Conservation (phyloP, 352 stramenopile species). For the Globisporangium paddicum region DNA sequence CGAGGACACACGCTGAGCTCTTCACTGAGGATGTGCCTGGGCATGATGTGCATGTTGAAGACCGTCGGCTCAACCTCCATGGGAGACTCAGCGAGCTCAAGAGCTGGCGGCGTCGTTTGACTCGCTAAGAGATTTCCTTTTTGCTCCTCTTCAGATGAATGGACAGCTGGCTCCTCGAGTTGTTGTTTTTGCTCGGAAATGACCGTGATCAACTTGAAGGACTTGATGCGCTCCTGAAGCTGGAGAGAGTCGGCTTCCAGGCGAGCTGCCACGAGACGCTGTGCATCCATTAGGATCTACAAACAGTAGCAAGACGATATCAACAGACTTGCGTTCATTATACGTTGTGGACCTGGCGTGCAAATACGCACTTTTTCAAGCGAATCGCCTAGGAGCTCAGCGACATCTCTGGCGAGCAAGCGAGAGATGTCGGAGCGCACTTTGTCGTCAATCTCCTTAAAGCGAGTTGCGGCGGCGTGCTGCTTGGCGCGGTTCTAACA, state of each 20-base stretch:
- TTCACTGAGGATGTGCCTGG: constrained; percentile 49
- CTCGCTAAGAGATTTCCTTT: background rate
- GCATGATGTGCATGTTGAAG: constrained; percentile 24
- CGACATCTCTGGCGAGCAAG: constrained; percentile 33
- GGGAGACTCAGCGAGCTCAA: constrained; percentile 1
- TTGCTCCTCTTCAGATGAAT: constrained; percentile 1
- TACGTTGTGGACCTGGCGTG: too few relatives aligned
- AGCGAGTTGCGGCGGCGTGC: constrained; percentile 45
- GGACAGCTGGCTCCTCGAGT: background rate
- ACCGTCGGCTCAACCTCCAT: background rate
- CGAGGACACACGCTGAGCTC: constrained; percentile 45
- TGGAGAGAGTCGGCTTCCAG: constrained; percentile 12
- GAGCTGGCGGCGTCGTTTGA: background rate
- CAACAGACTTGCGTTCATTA: background rate
- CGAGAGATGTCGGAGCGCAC: constrained; percentile 39
- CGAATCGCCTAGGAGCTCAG: constrained; percentile 23
- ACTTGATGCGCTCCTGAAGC: constrained; percentile 9
- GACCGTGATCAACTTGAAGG: background rate
- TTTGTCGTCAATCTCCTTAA: constrained; percentile 57
- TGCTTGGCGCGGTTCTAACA: constrained; percentile 63
- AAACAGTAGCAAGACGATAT: background rate
- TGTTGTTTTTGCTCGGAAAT: background rate
- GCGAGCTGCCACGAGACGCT: constrained; percentile 21
- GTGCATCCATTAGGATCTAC: constrained; percentile 32
- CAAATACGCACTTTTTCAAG: constrained; percentile 54